Conservation (phyloP, 2,329 filamentous ascomycete genomes). For the Clarireedia homoeocarpa region DNA sequence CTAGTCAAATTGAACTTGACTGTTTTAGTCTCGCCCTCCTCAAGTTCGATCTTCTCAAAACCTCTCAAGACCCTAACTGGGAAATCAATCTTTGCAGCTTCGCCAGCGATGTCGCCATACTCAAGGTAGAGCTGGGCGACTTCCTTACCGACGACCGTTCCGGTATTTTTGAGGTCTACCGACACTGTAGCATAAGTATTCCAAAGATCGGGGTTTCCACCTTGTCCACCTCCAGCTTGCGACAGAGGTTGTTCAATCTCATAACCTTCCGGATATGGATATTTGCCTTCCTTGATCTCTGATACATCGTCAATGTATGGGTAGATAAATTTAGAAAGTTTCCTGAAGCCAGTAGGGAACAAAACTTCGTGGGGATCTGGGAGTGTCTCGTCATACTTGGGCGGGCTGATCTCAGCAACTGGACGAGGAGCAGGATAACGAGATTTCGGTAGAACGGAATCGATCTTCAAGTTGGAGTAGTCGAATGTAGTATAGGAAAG, state of each 20-base stretch:
- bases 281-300: slow-evolving; percentile 33
- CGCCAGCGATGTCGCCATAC: slow-evolving; percentile 26
- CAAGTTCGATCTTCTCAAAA: slow-evolving; percentile 56
- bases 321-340: slow-evolving; percentile 58
- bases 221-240: slow-evolving; percentile 54
- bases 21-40: slow-evolving; percentile 37
- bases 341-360: slow-evolving; percentile 47
- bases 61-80: slow-evolving; percentile 61
- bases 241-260: slow-evolving; percentile 39
- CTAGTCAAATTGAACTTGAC: slow-evolving; percentile 47
- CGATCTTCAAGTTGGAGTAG: slow-evolving; percentile 40
- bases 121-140: slow-evolving; percentile 52
- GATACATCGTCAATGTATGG: slow-evolving; percentile 41
- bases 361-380: slow-evolving; percentile 44
- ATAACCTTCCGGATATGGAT: slow-evolving; percentile 39
- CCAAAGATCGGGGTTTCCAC: slow-evolving; percentile 48
- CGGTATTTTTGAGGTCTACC: slow-evolving; percentile 52
- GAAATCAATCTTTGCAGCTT: slow-evolving; percentile 40
- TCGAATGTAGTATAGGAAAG: slow-evolving; percentile 61
- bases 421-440: slow-evolving; percentile 27
- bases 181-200: slow-evolving; percentile 46
- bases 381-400: slow-evolving; percentile 40
- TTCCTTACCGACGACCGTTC: slow-evolving; percentile 39
- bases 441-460: slow-evolving; percentile 32
- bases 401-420: slow-evolving; percentile 35